Conservation (phyloP, 2,329 filamentous ascomycete genomes). For the Zalaria obscura region DNA sequence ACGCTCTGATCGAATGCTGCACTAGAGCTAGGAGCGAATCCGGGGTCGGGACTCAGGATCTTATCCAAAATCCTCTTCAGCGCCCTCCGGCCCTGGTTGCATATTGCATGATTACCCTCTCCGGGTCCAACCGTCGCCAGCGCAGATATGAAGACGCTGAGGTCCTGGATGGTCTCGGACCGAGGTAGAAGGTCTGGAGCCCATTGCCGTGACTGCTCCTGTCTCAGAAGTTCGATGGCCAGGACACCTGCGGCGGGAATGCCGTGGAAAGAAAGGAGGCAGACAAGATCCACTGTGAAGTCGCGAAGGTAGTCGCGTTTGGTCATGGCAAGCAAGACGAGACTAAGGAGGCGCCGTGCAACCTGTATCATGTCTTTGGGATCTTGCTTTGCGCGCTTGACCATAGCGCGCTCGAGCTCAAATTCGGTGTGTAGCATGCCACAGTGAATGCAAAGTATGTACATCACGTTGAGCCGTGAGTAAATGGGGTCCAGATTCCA, state of each 20-base stretch:
- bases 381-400: slow-evolving; percentile 25
- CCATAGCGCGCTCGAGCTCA: slow-evolving; percentile 41
- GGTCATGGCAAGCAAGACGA: slow-evolving; percentile 22
- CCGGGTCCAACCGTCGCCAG: slow-evolving; percentile 24
- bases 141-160: slow-evolving; percentile 30
- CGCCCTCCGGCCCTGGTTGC: slow-evolving; percentile 25
- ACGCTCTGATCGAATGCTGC: slow-evolving; percentile 5
- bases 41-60: slow-evolving; percentile 20
- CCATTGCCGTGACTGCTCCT: slow-evolving; percentile 21
- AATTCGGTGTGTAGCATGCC: slow-evolving; percentile 44
- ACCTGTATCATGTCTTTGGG: slow-evolving; percentile 22
- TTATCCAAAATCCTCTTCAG: slow-evolving; percentile 29
- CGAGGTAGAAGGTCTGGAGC: slow-evolving; percentile 22
- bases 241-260: slow-evolving; percentile 28
- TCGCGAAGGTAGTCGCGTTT: slow-evolving; percentile 25
- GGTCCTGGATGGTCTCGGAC: slow-evolving; percentile 29
- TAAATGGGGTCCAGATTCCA: slow-evolving; percentile 5
- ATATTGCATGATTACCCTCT: slow-evolving; percentile 25
- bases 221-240: slow-evolving; percentile 28
- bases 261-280: slow-evolving; percentile 23
- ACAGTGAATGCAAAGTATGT: slow-evolving; percentile 30
- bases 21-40: slow-evolving; percentile 3
- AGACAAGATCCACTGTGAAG: slow-evolving; percentile 27
- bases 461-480: slow-evolving; percentile 26
- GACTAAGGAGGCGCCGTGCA: slow-evolving; percentile 22